Base-by-base conservation (phyloP, 2,329 filamentous ascomycete species). In the Apiospora koreana region DNA sequence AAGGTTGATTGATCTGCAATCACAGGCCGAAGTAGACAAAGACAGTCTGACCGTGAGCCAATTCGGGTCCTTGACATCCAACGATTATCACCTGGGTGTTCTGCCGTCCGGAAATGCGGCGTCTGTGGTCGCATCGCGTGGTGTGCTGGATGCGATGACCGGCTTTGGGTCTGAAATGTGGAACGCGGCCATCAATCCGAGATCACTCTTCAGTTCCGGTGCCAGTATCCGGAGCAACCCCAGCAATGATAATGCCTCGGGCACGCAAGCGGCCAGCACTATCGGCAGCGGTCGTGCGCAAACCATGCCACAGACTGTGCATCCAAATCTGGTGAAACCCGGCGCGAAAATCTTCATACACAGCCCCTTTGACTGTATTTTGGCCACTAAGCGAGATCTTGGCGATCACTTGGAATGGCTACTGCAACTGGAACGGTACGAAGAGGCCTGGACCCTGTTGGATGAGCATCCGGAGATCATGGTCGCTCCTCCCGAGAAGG, bases 341-440 rank as follows among this genome's bases (percentile, higher is more conserved):
- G 86, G 88, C 1, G 80, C 86, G 75, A 80, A 98, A 77, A 93
- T 99, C 21, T 98, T 98, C 79, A 94, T 99, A 50, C 94, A 97
- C 77, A 98, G 94, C 76, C 96, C 96, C 0, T 99, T 97, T 78
- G 96, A 99, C 81, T 98, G 95, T 76, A 92, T 98, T n/a, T 84
- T 98, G 69, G 94, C 94, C 0, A 94, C 96, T 2, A 95, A 95
- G 78, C 88, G 96, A 74, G 95, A 97, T 77, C 85, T 97, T 21
- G 85, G 90, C 3, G 96, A 99, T 80, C 94, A 97, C 77, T 84
- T 98, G 28, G 84, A 87, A 9, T 99, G 95, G 95, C 85, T 98
- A 18, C 79, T 97, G 38, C 93, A 95, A 71, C 93, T 92, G 72
- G 88, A 93, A 68, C 91, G 92, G 72, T 97, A 95, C 77, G 89